phyloP scores from a whole-genome alignment of 768 basidiomycete genomes.

The Dioszegia aurantiaca region DNA sequence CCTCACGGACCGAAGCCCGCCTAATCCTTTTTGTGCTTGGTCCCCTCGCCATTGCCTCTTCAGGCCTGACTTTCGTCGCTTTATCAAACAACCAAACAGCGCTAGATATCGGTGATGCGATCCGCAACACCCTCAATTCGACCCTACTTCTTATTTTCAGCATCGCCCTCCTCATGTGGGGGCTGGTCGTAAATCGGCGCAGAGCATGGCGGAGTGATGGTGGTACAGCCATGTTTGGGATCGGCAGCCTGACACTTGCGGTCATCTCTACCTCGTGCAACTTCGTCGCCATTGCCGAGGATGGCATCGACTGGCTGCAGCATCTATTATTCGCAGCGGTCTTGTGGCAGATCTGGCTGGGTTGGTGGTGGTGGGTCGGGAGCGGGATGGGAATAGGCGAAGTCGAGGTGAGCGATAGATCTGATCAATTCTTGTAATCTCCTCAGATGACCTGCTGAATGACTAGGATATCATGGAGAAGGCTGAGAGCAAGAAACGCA shows the following conservation, averaged over 20 bases:
- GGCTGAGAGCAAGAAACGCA: slow-evolving; percentile 42
- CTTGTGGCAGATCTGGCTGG: slow-evolving; percentile 92
- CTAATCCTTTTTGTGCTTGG: slow-evolving; percentile 82
- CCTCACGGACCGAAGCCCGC: slow-evolving; percentile 79
- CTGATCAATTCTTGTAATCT: too few relatives aligned
- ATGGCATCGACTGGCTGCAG: slow-evolving; percentile 88
- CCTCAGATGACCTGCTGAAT: slow-evolving; percentile 1
- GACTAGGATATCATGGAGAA: slow-evolving; percentile 43
- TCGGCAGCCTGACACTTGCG: slow-evolving; percentile 77
- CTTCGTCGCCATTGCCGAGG: slow-evolving; percentile 80
- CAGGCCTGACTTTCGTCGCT: slow-evolving; percentile 77
- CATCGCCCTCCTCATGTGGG: slow-evolving; percentile 84
- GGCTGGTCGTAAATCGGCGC: slow-evolving; percentile 77
- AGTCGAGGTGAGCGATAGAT: slow-evolving; percentile 56
- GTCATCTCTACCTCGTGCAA: slow-evolving; percentile 75
- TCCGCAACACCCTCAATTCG: slow-evolving; percentile 92
- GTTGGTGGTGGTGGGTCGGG: slow-evolving; percentile 99
- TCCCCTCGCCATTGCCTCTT: slow-evolving; percentile 79
- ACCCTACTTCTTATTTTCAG: slow-evolving; percentile 95
- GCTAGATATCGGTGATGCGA: slow-evolving; percentile 64
- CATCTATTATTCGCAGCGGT: slow-evolving; percentile 84
- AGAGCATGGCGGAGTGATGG: slow-evolving; percentile 96
- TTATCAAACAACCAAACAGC: slow-evolving; percentile 58
- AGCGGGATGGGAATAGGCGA: slow-evolving; percentile 70
- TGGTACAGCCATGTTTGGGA: slow-evolving; percentile 90